These are phyloP conservation scores for Trichoderma pleuroti DNA, from an alignment of 2,329 filamentous ascomycete species.

Conservation along the genomic window DNA sequence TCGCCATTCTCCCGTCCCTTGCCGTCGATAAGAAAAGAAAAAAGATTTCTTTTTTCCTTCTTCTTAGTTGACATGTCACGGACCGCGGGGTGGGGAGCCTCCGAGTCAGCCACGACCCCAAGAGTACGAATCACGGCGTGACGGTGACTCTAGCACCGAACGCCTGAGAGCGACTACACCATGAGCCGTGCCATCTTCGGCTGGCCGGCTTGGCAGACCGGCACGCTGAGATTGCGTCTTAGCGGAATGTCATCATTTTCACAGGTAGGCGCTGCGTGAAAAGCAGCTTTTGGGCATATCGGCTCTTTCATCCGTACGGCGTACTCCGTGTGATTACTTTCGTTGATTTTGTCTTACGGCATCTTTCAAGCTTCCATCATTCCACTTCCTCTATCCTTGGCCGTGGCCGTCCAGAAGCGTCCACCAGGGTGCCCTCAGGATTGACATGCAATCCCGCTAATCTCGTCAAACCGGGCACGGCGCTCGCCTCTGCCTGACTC, in stretches of 20 bases:
- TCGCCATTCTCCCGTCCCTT: not conserved
- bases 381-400: constrained; percentile 61
- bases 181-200: constrained; percentile 6
- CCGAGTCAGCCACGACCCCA: constrained; percentile 5
- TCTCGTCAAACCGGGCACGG: constrained; percentile 28
- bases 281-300: not conserved
- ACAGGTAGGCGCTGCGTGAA: not conserved
- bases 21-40: not conserved
- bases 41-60: not conserved
- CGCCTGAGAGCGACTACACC: not conserved
- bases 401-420: constrained; percentile 29
- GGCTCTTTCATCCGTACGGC: not conserved
- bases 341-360: not conserved
- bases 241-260: not conserved
- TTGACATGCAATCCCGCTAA: constrained; percentile 40
- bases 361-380: constrained; percentile 28
- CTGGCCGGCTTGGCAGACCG: constrained; percentile 1
- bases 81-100: not conserved
- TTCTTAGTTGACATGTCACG: not conserved
- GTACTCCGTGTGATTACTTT: not conserved
- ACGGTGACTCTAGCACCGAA: constrained; percentile 8
- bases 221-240: not conserved
- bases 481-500: constrained; percentile 25
- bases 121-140: constrained; percentile 12
- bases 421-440: constrained; percentile 26